Base-by-base conservation (phyloP, 495 filamentous ascomycete genomes). In the Neohortaea acidophila region DNA sequence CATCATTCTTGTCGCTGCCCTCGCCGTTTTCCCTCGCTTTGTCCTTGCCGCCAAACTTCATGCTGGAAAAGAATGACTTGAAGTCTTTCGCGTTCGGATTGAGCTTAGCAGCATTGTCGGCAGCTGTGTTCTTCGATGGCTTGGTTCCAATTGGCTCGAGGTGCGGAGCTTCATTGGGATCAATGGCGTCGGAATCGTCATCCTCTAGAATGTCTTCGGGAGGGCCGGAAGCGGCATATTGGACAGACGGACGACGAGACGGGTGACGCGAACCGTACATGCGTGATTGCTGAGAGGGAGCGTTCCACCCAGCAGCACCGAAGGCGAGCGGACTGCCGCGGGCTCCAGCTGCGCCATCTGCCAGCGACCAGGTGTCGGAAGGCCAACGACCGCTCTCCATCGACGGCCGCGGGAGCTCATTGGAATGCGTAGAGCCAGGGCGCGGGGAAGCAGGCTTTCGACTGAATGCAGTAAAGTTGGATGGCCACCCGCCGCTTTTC, bases 41-140 rank as follows among this genome's bases (percentile, higher is more conserved):
- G 39, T 47, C 47, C 44, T 56, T 41, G 44, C 38, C 19, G 24
- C 47, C 34, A 22, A 37, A 26, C 31, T 45, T 49, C 35, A 45
- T 48, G 35, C 42, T 47, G 2, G 33, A 23, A 40, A 59, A 60
- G 29, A 59, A 51, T 35, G 44, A 57, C 34, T 52, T 56, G 41
- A 62, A 62, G 28, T 54, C 44, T 14, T 53, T 56, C 3, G 59
- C 59, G 13, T 55, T 48, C 3, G 59, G 59, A 39, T 62, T 62
- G 11, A 62, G 51, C 26, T 46, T 49, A 12, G 47, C 20, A 1
- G 34, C 13, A 17, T 17, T 41, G 41, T 39, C 31, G 33, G 23
- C 14, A 45, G 45, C 12, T 15, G 30, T 9, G n/a, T 34, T 44
- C 20, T 19, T 39, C 12, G 33, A 34, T 3, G 58, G 58, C 18